These are phyloP conservation scores for Plasmodium vivax DNA, from an alignment of 169 alveolate genomes.

Conservation along the genomic window DNA sequence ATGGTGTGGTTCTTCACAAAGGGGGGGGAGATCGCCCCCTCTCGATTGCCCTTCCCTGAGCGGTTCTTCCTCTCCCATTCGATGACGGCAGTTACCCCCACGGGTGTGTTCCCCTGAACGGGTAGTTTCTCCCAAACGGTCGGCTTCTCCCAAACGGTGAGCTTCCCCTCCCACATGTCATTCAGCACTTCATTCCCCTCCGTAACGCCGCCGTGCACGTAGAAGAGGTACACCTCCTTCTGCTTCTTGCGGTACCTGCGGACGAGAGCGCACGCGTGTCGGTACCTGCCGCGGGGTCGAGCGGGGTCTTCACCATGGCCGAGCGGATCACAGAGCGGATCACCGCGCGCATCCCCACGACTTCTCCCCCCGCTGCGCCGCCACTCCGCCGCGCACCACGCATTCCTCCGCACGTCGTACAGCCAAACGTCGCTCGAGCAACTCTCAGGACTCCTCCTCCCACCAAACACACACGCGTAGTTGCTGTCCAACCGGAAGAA, in stretches of 20 bases:
- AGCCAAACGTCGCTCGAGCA: conserved; percentile 38
- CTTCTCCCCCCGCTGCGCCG: neutral
- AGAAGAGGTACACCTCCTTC: conserved; percentile 22
- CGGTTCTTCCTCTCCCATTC: conserved; percentile 28
- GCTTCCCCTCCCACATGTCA: conserved; percentile 57
- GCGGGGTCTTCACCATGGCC: neutral
- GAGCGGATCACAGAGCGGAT: neutral
- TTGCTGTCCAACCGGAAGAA: conserved; percentile 42
- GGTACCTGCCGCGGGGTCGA: conserved; percentile 7
- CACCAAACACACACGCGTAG: conserved; percentile 60
- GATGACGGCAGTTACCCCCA: neutral
- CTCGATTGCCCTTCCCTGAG: neutral
- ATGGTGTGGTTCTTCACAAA: conserved; percentile 33
- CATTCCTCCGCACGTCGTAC: conserved; percentile 23
- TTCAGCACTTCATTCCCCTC: conserved; percentile 1
- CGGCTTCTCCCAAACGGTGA: conserved; percentile 2
- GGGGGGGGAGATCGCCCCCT: neutral
- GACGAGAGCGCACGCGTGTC: conserved; percentile 49
- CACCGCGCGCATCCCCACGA: neutral
- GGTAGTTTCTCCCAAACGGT: neutral
- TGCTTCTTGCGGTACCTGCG: conserved; percentile 23
- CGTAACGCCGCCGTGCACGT: conserved; percentile 53
- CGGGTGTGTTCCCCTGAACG: neutral
- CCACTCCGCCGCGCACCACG: conserved; percentile 26
- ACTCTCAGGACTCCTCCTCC: conserved; percentile 35